Evolutionary conservation across 176 grass and related monocot species (phyloP).

Genomic region (Musa itinerans): DNA sequence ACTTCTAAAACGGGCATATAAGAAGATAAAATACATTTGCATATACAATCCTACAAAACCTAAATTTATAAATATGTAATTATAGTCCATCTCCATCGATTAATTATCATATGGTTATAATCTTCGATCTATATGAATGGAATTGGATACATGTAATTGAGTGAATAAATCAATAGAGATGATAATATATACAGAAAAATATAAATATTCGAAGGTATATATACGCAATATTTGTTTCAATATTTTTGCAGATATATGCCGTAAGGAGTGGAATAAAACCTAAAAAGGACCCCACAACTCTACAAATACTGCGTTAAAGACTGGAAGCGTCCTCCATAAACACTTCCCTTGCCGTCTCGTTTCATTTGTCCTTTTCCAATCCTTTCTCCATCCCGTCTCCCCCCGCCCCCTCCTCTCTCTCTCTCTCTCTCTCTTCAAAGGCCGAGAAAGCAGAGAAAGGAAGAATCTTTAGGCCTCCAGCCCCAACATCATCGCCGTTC

Average conservation of each 20-base stretch:
- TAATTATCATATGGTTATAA: no score
- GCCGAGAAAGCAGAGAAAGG: constrained; percentile 36
- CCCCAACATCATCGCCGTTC: constrained; percentile 25
- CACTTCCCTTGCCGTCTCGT: not conserved
- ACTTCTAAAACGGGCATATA: not conserved
- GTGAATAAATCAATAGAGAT: no score
- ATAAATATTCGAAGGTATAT: no score
- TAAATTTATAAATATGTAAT: not conserved
- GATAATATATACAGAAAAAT: no score
- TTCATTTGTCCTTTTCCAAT: not conserved
- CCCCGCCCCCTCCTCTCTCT: no score
- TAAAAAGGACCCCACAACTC: not conserved
- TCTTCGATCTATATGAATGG: no score
- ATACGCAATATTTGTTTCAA: no score
- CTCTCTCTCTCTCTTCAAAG: not conserved
- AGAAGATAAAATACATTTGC: not conserved
- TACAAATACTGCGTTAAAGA: not conserved
- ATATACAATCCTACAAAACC: not conserved
- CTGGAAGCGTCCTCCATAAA: not conserved
- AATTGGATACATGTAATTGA: no score
- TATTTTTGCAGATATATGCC: no score
- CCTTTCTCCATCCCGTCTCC: no score
- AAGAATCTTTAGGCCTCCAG: constrained; percentile 19
- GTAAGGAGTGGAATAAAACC: no score
- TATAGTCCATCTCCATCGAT: not conserved